These are phyloP conservation scores for Paecilomyces fulvus DNA, from an alignment of 2,329 filamentous ascomycete genomes.

Conservation along the genomic window DNA sequence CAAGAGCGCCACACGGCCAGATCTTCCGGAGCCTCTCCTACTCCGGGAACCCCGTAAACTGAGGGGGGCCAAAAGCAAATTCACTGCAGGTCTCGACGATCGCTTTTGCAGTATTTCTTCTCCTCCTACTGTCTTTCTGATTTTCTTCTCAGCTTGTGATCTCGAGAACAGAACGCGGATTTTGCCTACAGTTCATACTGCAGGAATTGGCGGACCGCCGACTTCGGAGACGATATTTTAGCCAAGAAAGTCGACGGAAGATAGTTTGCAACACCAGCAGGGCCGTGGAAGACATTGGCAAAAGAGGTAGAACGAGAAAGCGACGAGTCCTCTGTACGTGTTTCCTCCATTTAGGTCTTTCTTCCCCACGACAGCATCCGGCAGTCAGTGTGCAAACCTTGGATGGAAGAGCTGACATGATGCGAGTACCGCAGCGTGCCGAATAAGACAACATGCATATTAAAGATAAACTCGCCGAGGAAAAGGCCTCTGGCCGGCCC, in stretches of 20 bases:
- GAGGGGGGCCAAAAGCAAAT: not conserved
- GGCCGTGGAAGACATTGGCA: not conserved
- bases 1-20: not conserved
- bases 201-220: slow-evolving; percentile 44
- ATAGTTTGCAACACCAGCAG: not conserved
- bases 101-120: not conserved
- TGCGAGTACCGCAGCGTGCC: not conserved
- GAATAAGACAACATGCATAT: slow-evolving; percentile 69
- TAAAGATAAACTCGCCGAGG: slow-evolving; percentile 77
- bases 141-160: not conserved
- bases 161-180: not conserved
- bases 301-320: not conserved
- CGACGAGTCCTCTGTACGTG: not conserved
- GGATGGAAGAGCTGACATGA: not conserved
- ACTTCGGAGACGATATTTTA: slow-evolving; percentile 39
- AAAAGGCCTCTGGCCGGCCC: slow-evolving; percentile 67
- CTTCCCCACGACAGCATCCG: not conserved
- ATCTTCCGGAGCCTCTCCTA: not conserved
- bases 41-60: not conserved
- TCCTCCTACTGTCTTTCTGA: not conserved
- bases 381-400: not conserved
- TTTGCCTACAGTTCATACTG: slow-evolving; percentile 39
- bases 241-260: slow-evolving; percentile 13
- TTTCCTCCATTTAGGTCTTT: not conserved
- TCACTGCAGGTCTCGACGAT: not conserved